Evolutionary conservation across 164 flowering plant species (phyloP).

Genomic region (Umbilicus rupestris): DNA sequence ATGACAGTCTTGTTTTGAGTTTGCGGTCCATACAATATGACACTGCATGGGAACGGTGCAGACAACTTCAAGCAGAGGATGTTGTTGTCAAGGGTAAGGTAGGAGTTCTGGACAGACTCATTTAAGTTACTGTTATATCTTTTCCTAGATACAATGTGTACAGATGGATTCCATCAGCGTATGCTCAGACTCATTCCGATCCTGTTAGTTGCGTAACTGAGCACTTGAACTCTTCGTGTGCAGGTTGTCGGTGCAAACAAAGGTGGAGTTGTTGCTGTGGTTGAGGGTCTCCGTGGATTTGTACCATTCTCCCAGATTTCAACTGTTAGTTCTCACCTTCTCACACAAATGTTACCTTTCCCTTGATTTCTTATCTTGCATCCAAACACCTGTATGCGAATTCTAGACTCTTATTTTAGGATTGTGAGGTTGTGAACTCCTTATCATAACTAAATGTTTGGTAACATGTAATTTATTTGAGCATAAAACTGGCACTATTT

Average conservation of each 20-base stretch:
- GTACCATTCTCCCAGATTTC: conserved; percentile 94
- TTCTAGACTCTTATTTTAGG: background rate
- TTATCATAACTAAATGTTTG: background rate
- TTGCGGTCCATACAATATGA: conserved; percentile 55
- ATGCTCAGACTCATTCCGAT: background rate
- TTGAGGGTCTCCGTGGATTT: conserved; percentile 88
- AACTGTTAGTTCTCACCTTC: conserved; percentile 39
- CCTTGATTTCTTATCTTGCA: background rate
- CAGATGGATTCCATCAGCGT: background rate
- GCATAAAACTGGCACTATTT: background rate
- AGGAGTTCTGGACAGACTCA: conserved; percentile 13
- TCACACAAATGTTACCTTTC: background rate
- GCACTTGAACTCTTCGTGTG: conserved; percentile 2
- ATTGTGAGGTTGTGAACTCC: background rate
- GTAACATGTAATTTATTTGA: background rate
- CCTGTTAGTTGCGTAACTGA: background rate
- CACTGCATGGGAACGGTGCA: conserved; percentile 92
- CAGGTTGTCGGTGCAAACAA: conserved; percentile 81
- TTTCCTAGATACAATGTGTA: background rate
- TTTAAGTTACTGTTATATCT: background rate
- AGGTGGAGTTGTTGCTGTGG: conserved; percentile 82
- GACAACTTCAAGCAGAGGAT: conserved; percentile 97
- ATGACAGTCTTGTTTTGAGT: conserved; percentile 82
- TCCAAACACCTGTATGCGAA: background rate
- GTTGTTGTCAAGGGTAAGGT: conserved; percentile 92